Percentiles rank a stretch among this genome's conserved stretches.
These are phyloP conservation scores for Perilla frutescens DNA, from an alignment of 257 asterid genomes.

Conservation along the genomic window DNA sequence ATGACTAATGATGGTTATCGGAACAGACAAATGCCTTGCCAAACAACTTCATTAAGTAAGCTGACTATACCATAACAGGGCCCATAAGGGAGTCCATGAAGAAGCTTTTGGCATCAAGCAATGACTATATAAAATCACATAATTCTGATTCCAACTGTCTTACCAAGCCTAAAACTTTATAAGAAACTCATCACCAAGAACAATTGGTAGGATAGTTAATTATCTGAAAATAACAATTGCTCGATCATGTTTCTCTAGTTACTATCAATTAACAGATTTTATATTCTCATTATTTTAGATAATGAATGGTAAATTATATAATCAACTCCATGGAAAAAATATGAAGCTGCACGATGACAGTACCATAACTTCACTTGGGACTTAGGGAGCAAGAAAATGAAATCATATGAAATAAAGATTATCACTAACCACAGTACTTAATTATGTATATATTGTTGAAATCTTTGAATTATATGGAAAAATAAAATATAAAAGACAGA, in stretches of 20 bases:
- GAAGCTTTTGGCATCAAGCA: too few relatives aligned
- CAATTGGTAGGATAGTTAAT: not conserved
- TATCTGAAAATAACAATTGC: conserved; percentile 7
- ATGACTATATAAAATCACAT: conserved; percentile 4
- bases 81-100: too few relatives aligned
- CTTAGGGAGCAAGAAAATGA: not conserved
- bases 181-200: not conserved
- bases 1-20: too few relatives aligned
- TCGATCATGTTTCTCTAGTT: not conserved
- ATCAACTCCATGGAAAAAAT: not conserved
- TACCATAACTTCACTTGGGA: not conserved
- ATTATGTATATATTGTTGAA: not conserved
- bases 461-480: not conserved
- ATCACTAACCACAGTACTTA: not conserved
- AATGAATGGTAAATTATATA: too few relatives aligned
- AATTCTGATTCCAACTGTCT: not conserved
- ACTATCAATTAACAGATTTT: not conserved
- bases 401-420: not conserved
- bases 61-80: too few relatives aligned
- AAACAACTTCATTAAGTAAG: too few relatives aligned
- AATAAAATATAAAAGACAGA: not conserved
- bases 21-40: too few relatives aligned
- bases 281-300: too few relatives aligned
- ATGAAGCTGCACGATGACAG: not conserved
- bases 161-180: not conserved